Base-by-base conservation (phyloP, 2,329 filamentous ascomycete species). In the Pseudocercospora musae region DNA sequence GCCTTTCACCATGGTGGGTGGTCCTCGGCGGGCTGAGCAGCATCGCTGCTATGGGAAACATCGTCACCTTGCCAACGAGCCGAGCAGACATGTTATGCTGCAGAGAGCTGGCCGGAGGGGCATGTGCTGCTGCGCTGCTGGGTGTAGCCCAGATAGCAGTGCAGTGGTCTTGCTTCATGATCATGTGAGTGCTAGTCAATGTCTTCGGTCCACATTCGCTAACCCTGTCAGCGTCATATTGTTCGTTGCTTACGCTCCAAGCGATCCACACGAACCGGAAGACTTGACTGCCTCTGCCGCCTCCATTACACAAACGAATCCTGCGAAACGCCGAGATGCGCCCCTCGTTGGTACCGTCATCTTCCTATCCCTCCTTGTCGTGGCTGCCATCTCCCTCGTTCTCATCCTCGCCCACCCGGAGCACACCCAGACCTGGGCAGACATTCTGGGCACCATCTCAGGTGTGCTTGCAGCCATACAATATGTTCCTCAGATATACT, bases 401-500 rank as follows among this genome's bases (percentile, higher is more conserved):
- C 81, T 90, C 40, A 85, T 96, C 65, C 84, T 87, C 60, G 84
- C 84, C 13, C 80, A 83, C 10, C 90, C 89, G 0, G 72, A 80
- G 1, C 81, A 87, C 62, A 84, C 96, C 1, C 85, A 88, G 57
- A 79, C 80, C 27, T 98, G 92, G 92, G 94, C 95, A 18, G 92
- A 96, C 72, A 81, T 90, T 66, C 84, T 97, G 10, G 95, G 95
- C 1, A 80, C 96, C 62, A 85, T 91, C 74, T 87, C 91, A 18
- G 90, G 91, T 0, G 77, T 86, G 1, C 85, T 99, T 4, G 91
- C 95, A 0, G 89, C 86, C 0, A 84, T 98, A 21, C 95, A 99
- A 78, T 99, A 98, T 77, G 81, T 99, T 15, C 95, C 95, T 0
- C 95, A 99, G 78, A 96, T 99, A 67, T 92, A 88, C 79, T 97